These are phyloP conservation scores for Luffa acutangula DNA, from an alignment of 306 rosid species.

Conservation along the genomic window DNA sequence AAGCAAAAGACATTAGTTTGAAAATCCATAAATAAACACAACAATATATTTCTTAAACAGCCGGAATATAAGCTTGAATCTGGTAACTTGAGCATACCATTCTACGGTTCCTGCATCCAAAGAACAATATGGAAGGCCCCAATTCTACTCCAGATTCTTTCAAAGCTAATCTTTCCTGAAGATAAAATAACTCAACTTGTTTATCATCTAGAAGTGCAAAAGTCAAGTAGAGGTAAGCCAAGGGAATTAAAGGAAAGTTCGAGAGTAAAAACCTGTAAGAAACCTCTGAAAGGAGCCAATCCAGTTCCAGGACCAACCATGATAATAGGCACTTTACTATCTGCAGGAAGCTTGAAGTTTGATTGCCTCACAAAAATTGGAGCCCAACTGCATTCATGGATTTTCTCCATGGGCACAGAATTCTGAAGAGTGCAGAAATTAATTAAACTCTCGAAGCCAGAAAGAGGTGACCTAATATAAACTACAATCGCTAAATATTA, in stretches of 20 bases:
- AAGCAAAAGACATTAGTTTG: background rate
- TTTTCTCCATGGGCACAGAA: constrained; percentile 59
- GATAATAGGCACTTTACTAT: constrained; percentile 65
- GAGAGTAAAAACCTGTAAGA: constrained; percentile 66
- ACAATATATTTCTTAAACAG: background rate
- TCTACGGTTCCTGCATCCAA: constrained; percentile 85
- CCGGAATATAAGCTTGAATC: background rate
- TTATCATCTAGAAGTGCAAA: background rate
- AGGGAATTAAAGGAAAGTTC: constrained; percentile 10
- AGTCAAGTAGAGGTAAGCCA: background rate
- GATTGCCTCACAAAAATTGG: constrained; percentile 92
- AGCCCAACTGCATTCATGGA: constrained; percentile 76
- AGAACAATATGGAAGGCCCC: constrained; percentile 69
- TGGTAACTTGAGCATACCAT: constrained; percentile 37
- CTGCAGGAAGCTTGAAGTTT: constrained; percentile 82
- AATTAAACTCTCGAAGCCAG: background rate
- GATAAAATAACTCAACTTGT: background rate
- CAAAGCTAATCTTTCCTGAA: constrained; percentile 83
- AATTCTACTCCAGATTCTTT: constrained; percentile 64
- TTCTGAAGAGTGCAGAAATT: constrained; percentile 32
- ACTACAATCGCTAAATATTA: background rate
- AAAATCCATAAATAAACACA: background rate
- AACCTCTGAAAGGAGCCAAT: constrained; percentile 99
- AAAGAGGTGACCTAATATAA: background rate
- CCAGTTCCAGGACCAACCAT: constrained; percentile 99